Conservation (phyloP, 2,329 filamentous ascomycete genomes). For the Epichloe typhina region DNA sequence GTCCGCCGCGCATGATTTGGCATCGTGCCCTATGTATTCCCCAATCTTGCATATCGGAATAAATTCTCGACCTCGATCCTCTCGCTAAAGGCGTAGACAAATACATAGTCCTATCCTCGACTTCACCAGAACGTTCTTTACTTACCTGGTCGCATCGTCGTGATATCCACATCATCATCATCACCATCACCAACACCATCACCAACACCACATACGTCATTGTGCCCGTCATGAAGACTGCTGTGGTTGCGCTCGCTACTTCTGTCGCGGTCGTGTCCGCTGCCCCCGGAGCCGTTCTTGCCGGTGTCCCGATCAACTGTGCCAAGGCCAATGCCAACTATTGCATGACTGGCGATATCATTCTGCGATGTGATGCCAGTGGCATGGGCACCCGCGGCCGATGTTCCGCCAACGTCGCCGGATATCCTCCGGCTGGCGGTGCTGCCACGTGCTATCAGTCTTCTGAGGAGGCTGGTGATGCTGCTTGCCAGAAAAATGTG, state of each 20-base stretch:
- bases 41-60: background rate
- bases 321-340: slow-evolving; percentile 27
- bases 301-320: slow-evolving; percentile 21
- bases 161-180: background rate
- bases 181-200: background rate
- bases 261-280: slow-evolving; percentile 24
- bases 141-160: background rate
- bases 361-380: slow-evolving; percentile 31
- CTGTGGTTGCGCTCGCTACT: slow-evolving; percentile 16
- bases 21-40: background rate
- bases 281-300: slow-evolving; percentile 24
- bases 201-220: background rate
- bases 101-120: background rate
- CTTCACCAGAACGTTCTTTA: background rate
- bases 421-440: slow-evolving; percentile 26
- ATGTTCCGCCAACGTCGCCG: slow-evolving; percentile 31
- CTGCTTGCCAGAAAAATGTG: slow-evolving; percentile 34
- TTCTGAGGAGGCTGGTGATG: slow-evolving; percentile 25
- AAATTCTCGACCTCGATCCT: background rate
- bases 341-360: slow-evolving; percentile 32
- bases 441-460: slow-evolving; percentile 28
- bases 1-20: background rate
- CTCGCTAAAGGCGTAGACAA: background rate
- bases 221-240: slow-evolving; percentile 21
- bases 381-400: slow-evolving; percentile 25